Evolutionary conservation across 371 early-diverging fungal genomes (phyloP), one percentile per base, ranked within the genome.

Genomic region (Mortierella sp.): DNA sequence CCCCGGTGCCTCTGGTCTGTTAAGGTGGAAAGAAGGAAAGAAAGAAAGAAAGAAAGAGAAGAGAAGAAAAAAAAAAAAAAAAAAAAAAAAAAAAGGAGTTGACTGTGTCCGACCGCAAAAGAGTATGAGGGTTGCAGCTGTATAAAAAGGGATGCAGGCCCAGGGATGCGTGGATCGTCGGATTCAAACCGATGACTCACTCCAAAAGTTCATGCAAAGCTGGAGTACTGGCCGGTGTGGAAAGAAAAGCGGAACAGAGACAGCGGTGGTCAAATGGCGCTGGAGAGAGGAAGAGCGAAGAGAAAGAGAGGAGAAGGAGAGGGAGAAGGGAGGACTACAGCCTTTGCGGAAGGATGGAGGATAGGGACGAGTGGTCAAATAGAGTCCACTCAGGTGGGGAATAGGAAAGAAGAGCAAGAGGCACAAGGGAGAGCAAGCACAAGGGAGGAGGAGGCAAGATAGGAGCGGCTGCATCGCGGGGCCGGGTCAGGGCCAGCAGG

Each of bases 61-160:
- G 57, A 30, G 16, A 30, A 30, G 18, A 56, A 12, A 57, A n/a
- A 28, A 57, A 57, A 57, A 37, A 37, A 57, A 30, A 57, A 37
- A n/a, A 19, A 57, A 30, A 19, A 56, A 25, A 9, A 55, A 55
- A 7, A 29, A 56, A 5, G 29, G 29, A 15, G 18, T 25, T 18
- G 28, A 25, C 26, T 56, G 63, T 43, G 21, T 37, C 14, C 43
- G 43, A 19, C 9, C 14, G 19, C 37, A 51, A n/a, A n/a, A 56
- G 56, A 23, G 66, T 12, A 9, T n/a, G 30, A 25, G 50, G 16
- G 16, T 14, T 50, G 50, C 21, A 50, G 50, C 50, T 57, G 57
- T 57, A 57, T 37, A 37, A 5, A 3, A 37, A 37, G 37, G 37
- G 37, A 37, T 37, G 37, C 37, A 37, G 37, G 37, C 3, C 37